Evolutionary conservation across 345 rosid genomes (phyloP), one percentile per base, ranked within the genome.

Genomic region (Conringia planisiliqua): DNA sequence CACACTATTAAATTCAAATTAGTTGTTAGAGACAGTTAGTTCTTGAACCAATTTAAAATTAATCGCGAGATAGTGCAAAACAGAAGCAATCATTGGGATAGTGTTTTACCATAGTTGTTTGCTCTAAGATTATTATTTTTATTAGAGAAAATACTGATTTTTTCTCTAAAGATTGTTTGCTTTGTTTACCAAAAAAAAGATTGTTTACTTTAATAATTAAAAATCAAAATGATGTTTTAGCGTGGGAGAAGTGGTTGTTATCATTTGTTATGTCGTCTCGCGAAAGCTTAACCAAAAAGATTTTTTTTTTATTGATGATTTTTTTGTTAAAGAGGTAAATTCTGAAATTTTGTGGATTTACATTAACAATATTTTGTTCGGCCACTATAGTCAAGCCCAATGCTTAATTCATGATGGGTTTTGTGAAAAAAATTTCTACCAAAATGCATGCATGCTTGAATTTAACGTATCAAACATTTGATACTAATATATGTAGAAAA

Each of bases 161-260:
- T 52, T 51, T 52, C 63, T 32, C 9, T 39, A 51, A 68, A 75
- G 38, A 51, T 68, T 30, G 39, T 5, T 50, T 40, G 69, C 69
- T 68, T n/a, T n/a, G n/a, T n/a, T n/a, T n/a, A n/a, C n/a, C n/a
- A n/a, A n/a, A n/a, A n/a, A n/a, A 51, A 68, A 75, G 38, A 51
- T 68, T 30, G 39, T 5, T 50, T 40, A 63, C 69, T 68, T 68
- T 68, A 75, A 61, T 75, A 59, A 75, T 60, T 60, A 68, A 35
- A 61, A 68, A 75, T 50, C 48, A 50, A 61, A 68, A 75, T 68
- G 69, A 61, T 75, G 69, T 42, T 59, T 33, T 60, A 40, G 11
- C 63, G 14, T 51, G 22, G 2, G 66, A 8, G 8, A 68, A 60
- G 57, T 68, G 74, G 64, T 76, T 68, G 70, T 69, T 42, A 75